phyloP scores from a whole-genome alignment of 305 asterid species.

The Striga hermonthica region DNA sequence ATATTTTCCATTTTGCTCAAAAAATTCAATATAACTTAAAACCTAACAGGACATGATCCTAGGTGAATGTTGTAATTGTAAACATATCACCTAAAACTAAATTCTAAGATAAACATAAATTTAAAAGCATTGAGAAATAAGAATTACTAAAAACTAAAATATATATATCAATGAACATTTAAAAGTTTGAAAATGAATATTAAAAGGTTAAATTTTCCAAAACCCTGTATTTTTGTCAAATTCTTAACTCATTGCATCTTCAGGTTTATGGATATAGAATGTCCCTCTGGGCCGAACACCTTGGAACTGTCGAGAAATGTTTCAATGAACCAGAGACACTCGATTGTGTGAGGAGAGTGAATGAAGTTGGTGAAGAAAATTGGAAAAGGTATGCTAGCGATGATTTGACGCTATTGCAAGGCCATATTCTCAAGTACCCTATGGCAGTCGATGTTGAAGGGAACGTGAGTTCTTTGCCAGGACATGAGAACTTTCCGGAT shows the following conservation, averaged over 20 bases:
- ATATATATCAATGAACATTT: too few species aligned
- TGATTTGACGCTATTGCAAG: conserved; percentile 46
- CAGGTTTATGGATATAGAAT: conserved; percentile 86
- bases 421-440: conserved; percentile 87
- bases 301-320: conserved; percentile 52
- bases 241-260: neutral
- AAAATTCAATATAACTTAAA: too few species aligned
- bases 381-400: conserved; percentile 55
- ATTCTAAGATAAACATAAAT: too few species aligned
- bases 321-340: conserved; percentile 52
- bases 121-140: too few species aligned
- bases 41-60: too few species aligned
- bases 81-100: too few species aligned
- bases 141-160: too few species aligned
- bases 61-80: too few species aligned
- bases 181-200: too few species aligned
- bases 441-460: conserved; percentile 59
- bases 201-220: too few species aligned
- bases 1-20: too few species aligned
- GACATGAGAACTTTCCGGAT: conserved; percentile 71
- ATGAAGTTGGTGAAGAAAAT: conserved; percentile 57
- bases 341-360: conserved; percentile 73
- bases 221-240: too few species aligned
- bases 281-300: conserved; percentile 93
- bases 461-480: conserved; percentile 55